Conservation (phyloP, 768 basidiomycete genomes). For the Albatrellus ellisii region DNA sequence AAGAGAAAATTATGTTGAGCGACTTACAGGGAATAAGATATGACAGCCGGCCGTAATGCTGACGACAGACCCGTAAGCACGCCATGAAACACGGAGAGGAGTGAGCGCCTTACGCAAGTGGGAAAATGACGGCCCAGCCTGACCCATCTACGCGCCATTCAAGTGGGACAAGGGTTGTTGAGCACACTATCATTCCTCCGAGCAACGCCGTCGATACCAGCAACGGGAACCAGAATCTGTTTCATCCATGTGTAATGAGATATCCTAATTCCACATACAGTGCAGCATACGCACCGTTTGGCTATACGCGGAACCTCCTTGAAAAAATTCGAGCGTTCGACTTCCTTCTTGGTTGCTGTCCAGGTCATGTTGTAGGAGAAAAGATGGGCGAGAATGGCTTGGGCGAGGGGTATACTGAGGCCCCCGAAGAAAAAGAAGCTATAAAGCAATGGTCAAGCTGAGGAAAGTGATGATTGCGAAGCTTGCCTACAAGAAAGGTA, state of each 20-base stretch:
- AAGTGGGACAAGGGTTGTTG: slow-evolving; percentile 38
- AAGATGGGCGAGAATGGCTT: slow-evolving; percentile 52
- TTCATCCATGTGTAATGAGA: background rate
- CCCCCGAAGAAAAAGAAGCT: slow-evolving; percentile 77
- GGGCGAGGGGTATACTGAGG: slow-evolving; percentile 54
- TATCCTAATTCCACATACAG: no score
- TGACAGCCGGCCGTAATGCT: slow-evolving; percentile 54
- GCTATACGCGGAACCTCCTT: slow-evolving; percentile 78
- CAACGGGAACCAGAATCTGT: slow-evolving; percentile 51
- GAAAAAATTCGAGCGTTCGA: slow-evolving; percentile 84
- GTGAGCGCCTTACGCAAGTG: slow-evolving; percentile 41
- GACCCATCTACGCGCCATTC: slow-evolving; percentile 51
- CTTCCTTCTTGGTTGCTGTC: slow-evolving; percentile 75
- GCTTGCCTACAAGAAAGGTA: slow-evolving; percentile 28
- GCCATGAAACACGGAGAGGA: background rate
- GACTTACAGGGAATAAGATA: slow-evolving; percentile 61
- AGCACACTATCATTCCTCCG: slow-evolving; percentile 43
- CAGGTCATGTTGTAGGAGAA: slow-evolving; percentile 72
- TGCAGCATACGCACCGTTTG: slow-evolving; percentile 40
- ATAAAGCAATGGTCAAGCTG: background rate
- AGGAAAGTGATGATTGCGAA: background rate
- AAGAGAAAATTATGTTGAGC: background rate
- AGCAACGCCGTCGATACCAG: slow-evolving; percentile 39
- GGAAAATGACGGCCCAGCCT: slow-evolving; percentile 66
- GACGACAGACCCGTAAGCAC: slow-evolving; percentile 2